Percentiles rank a stretch among this genome's conserved stretches.
These are phyloP conservation scores for Aspergillus baeticus DNA, from an alignment of 495 filamentous ascomycete genomes.

Conservation along the genomic window DNA sequence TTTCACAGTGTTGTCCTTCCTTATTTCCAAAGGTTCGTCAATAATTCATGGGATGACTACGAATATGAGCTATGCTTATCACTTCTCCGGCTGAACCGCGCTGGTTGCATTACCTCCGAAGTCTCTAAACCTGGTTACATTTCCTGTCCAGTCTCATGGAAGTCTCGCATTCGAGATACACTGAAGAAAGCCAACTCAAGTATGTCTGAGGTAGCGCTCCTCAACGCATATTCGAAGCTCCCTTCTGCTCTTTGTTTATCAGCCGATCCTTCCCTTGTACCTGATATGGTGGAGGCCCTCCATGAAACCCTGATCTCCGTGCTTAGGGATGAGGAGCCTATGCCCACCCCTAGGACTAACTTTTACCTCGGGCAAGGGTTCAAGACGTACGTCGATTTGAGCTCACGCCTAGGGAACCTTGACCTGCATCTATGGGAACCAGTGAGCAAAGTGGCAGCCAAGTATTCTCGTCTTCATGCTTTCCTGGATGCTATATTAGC, in stretches of 20 bases:
- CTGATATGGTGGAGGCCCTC: slow-evolving; percentile 33
- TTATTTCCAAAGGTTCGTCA: slow-evolving; percentile 78
- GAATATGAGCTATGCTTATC: slow-evolving; percentile 68
- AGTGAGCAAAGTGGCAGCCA: slow-evolving; percentile 59
- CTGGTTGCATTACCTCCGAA: slow-evolving; percentile 46
- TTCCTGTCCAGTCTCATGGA: slow-evolving; percentile 64
- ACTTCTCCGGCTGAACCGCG: slow-evolving; percentile 63
- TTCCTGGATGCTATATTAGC: slow-evolving; percentile 66
- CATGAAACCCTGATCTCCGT: slow-evolving; percentile 33
- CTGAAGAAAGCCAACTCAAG: slow-evolving; percentile 46
- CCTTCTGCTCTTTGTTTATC: slow-evolving; percentile 37
- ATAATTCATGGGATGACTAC: slow-evolving; percentile 66
- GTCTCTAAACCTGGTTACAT: slow-evolving; percentile 54
- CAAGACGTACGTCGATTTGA: slow-evolving; percentile 45
- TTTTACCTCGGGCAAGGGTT: slow-evolving; percentile 48
- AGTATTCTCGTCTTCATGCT: slow-evolving; percentile 57
- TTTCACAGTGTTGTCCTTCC: slow-evolving; percentile 76
- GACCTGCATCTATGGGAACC: slow-evolving; percentile 55
- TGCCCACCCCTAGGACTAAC: slow-evolving; percentile 13
- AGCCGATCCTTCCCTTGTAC: slow-evolving; percentile 31
- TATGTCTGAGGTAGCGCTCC: slow-evolving; percentile 28
- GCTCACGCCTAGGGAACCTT: slow-evolving; percentile 28
- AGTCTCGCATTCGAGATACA: slow-evolving; percentile 63
- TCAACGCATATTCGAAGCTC: slow-evolving; percentile 43
- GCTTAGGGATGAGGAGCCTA: slow-evolving; percentile 18